Evolutionary conservation across 305 asterid genomes (phyloP).

Genomic region (Rubia occidens): DNA sequence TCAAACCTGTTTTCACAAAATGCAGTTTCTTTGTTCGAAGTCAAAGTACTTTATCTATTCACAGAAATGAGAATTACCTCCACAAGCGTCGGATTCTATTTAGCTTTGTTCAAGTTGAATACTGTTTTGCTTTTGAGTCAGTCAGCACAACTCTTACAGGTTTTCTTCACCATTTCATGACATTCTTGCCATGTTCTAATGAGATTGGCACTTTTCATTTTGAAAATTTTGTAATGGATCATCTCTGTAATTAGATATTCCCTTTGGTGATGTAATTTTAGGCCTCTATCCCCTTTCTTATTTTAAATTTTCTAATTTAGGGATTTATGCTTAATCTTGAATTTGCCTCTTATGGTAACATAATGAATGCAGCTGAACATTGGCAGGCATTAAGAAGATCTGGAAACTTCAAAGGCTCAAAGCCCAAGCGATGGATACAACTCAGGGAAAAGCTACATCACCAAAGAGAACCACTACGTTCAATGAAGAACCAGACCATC

Average conservation of each 20-base stretch:
- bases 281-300: background rate
- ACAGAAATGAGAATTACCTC: background rate
- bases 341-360: constrained; percentile 5
- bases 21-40: background rate
- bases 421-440: constrained; percentile 50
- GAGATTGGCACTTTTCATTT: background rate
- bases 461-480: constrained; percentile 29
- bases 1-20: background rate
- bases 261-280: background rate
- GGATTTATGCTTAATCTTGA: background rate
- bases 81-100: background rate
- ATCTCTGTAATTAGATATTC: background rate
- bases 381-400: constrained; percentile 45
- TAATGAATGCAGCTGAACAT: constrained; percentile 15
- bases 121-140: background rate
- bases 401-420: constrained; percentile 35
- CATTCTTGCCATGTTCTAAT: background rate
- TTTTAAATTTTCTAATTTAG: background rate
- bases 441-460: constrained; percentile 48
- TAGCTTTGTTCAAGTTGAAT: background rate
- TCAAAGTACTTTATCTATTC: background rate
- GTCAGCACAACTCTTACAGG: background rate
- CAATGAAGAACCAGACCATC: constrained; percentile 78
- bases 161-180: background rate
- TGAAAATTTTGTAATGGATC: background rate